phyloP scores from a whole-genome alignment of 441 rosid species.

The Gossypium lobatum region DNA sequence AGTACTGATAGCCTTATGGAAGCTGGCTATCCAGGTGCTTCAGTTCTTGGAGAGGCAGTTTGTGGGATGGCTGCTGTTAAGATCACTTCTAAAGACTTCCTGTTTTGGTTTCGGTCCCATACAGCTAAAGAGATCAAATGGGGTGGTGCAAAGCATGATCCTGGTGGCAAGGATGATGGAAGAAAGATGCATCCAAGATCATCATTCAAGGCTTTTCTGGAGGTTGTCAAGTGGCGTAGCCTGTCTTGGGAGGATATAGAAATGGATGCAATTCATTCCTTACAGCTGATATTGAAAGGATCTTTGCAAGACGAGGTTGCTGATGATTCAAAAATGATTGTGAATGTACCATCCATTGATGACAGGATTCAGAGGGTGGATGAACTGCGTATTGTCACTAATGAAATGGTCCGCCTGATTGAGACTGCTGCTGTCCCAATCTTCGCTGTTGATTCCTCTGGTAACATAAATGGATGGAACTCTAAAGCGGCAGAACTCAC shows the following conservation, averaged over 20 bases:
- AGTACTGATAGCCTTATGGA: conserved; percentile 82
- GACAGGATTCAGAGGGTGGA: conserved; percentile 48
- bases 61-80: conserved; percentile 69
- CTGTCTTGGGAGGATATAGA: conserved; percentile 78
- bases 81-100: conserved; percentile 57
- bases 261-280: conserved; percentile 84
- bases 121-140: conserved; percentile 76
- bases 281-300: conserved; percentile 73
- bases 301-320: conserved; percentile 49
- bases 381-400: conserved; percentile 45
- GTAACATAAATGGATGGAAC: conserved; percentile 76
- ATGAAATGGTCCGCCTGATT: conserved; percentile 79
- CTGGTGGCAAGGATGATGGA: conserved; percentile 58
- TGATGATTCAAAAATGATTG: conserved; percentile 43
- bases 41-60: conserved; percentile 56
- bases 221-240: conserved; percentile 67
- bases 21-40: conserved; percentile 76
- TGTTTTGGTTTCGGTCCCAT: conserved; percentile 86
- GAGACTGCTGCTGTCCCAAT: conserved; percentile 84
- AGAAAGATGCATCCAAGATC: conserved; percentile 84
- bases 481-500: conserved; percentile 70
- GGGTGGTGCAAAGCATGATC: conserved; percentile 89
- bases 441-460: conserved; percentile 64
- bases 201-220: conserved; percentile 81
- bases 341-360: conserved; percentile 39